These are phyloP conservation scores for Stephania yunnanensis DNA, from an alignment of 164 flowering plant genomes.

Conservation along the genomic window DNA sequence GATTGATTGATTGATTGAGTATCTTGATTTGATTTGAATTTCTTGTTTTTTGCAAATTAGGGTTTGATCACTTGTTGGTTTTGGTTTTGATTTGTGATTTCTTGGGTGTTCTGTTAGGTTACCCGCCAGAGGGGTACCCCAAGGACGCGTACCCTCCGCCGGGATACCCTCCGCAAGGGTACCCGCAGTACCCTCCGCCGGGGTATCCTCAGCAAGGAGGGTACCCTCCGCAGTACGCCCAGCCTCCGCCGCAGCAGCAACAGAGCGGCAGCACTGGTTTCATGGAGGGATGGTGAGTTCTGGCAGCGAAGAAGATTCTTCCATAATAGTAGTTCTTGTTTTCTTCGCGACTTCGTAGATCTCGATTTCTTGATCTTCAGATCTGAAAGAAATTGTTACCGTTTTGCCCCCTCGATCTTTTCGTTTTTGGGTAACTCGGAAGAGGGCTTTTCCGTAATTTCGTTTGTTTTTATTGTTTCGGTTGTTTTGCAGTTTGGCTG, in stretches of 20 bases:
- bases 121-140: slow-evolving; percentile 66
- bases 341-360: too few relatives aligned
- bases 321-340: too few relatives aligned
- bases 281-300: too few relatives aligned
- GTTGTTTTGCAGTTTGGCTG: slow-evolving; percentile 35
- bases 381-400: too few relatives aligned
- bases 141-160: slow-evolving; percentile 76
- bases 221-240: slow-evolving; percentile 31
- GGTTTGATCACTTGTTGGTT: neutral
- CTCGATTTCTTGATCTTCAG: too few relatives aligned
- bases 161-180: slow-evolving; percentile 51
- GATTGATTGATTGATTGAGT: neutral
- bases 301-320: too few relatives aligned
- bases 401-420: too few relatives aligned
- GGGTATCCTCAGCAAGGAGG: slow-evolving; percentile 33
- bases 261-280: too few relatives aligned
- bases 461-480: neutral
- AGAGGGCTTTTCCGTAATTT: too few relatives aligned
- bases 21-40: neutral
- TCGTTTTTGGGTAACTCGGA: too few relatives aligned
- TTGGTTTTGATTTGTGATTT: neutral
- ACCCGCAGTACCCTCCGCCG: slow-evolving; percentile 43
- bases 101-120: slow-evolving; percentile 31
- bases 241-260: slow-evolving; percentile 39
- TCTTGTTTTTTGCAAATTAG: neutral